A percentile compares a stretch with the other conserved stretches of the same genome.
Evolutionary conservation across 768 basidiomycete species (phyloP).

Genomic region (Leccinellum rugosiceps): DNA sequence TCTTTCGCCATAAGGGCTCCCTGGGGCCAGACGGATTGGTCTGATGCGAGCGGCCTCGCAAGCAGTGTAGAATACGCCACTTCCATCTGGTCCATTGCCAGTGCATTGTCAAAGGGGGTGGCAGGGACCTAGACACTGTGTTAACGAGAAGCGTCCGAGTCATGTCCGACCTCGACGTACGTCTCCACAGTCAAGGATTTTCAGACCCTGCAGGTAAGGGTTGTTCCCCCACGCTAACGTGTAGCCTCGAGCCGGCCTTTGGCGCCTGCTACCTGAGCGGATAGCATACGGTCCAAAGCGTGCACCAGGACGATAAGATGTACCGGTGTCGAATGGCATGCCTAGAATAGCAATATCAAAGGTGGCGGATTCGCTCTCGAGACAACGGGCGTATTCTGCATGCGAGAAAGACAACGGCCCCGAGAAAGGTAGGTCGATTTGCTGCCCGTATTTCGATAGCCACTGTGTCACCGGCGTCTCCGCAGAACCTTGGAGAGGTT

Average conservation of each 20-base stretch:
- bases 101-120: slow-evolving; percentile 75
- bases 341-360: slow-evolving; percentile 73
- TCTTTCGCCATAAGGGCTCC: slow-evolving; percentile 47
- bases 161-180: slow-evolving; percentile 32
- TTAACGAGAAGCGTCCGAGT: neutral
- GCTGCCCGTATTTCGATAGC: slow-evolving; percentile 71
- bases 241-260: slow-evolving; percentile 57
- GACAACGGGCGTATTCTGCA: slow-evolving; percentile 51
- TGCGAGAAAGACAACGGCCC: slow-evolving; percentile 85
- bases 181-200: slow-evolving; percentile 82
- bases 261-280: slow-evolving; percentile 72
- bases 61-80: slow-evolving; percentile 79
- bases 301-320: slow-evolving; percentile 58
- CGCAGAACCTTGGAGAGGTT: slow-evolving; percentile 8
- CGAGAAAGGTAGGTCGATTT: slow-evolving; percentile 71
- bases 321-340: slow-evolving; percentile 74
- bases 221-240: slow-evolving; percentile 70
- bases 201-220: slow-evolving; percentile 56
- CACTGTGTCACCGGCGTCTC: slow-evolving; percentile 40
- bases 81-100: slow-evolving; percentile 85
- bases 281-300: slow-evolving; percentile 88
- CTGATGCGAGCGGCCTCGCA: slow-evolving; percentile 44
- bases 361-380: slow-evolving; percentile 18
- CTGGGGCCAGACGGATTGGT: slow-evolving; percentile 18
- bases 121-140: slow-evolving; percentile 56